phyloP scores from a whole-genome alignment of 179 eudicot genomes.

The Sideroxylon spinosum region DNA sequence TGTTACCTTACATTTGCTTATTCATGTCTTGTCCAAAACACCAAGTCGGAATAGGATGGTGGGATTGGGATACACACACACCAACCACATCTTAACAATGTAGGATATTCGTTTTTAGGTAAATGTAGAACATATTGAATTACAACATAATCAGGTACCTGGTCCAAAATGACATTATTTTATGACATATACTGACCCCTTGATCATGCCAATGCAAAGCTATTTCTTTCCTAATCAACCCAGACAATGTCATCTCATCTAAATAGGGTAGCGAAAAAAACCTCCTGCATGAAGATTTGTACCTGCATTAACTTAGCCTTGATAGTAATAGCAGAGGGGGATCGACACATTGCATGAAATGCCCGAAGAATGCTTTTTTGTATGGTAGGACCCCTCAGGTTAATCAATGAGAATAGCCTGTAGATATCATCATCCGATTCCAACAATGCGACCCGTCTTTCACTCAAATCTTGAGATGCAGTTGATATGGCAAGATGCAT shows the following conservation, averaged over 20 bases:
- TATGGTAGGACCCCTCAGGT: slow-evolving; percentile 20
- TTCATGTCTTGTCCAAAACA: background rate
- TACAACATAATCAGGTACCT: background rate
- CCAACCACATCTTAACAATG: too few relatives aligned
- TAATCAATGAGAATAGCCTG: slow-evolving; percentile 31
- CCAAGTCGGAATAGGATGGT: background rate
- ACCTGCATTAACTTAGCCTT: slow-evolving; percentile 34
- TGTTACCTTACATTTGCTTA: background rate
- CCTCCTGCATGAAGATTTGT: background rate
- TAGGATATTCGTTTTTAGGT: too few relatives aligned
- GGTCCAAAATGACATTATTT: slow-evolving; percentile 4
- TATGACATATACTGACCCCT: background rate
- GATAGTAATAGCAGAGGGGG: slow-evolving; percentile 30
- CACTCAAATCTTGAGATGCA: slow-evolving; percentile 15
- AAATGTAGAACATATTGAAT: background rate
- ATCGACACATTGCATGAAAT: slow-evolving; percentile 38
- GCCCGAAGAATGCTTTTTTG: slow-evolving; percentile 33
- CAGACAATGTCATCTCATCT: background rate
- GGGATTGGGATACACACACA: too few relatives aligned
- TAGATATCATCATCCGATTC: slow-evolving; percentile 36
- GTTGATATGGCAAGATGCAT: slow-evolving; percentile 35
- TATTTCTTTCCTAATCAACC: background rate
- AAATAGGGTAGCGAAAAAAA: background rate
- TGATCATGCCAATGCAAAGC: background rate
- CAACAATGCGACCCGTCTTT: slow-evolving; percentile 23